Conservation (phyloP, 768 basidiomycete species). For the Guyanaporus albipodus region DNA sequence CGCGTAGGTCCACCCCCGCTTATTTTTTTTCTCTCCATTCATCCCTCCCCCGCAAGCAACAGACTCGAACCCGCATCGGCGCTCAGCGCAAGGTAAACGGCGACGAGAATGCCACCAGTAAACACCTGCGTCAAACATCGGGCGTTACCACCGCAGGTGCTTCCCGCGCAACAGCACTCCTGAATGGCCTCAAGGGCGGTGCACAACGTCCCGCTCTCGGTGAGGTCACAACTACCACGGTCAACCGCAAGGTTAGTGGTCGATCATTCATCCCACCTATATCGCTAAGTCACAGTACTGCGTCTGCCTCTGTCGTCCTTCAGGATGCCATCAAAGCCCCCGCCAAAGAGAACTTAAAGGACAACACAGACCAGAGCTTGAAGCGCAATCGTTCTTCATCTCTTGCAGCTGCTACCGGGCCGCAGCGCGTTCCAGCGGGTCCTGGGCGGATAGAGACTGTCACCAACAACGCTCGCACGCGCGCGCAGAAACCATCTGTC, state of each 20-base stretch:
- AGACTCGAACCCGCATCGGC: slow-evolving; percentile 60
- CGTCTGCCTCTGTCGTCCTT: slow-evolving; percentile 10
- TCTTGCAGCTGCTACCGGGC: slow-evolving; percentile 52
- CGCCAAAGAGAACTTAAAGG: slow-evolving; percentile 58
- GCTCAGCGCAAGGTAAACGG: slow-evolving; percentile 63
- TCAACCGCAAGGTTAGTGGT: slow-evolving; percentile 67
- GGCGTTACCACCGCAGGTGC: slow-evolving; percentile 43
- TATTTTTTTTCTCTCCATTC: background rate
- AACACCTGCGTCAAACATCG: slow-evolving; percentile 61
- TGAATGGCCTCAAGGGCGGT: slow-evolving; percentile 46
- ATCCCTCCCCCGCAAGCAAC: slow-evolving; percentile 43
- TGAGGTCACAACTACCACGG: slow-evolving; percentile 75
- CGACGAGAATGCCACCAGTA: slow-evolving; percentile 75
- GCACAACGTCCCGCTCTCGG: slow-evolving; percentile 69
- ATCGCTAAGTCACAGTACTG: slow-evolving; percentile 2
- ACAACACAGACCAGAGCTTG: slow-evolving; percentile 46
- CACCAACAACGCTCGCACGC: slow-evolving; percentile 38
- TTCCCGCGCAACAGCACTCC: slow-evolving; percentile 45
- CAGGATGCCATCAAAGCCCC: slow-evolving; percentile 41
- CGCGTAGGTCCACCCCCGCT: slow-evolving; percentile 43
- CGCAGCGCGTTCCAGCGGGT: slow-evolving; percentile 69
- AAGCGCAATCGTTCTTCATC: slow-evolving; percentile 66
- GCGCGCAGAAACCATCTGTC: slow-evolving; percentile 30
- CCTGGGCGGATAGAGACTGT: slow-evolving; percentile 48
- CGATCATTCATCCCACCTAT: background rate